These are phyloP conservation scores for Ploettnerulaceae sp. DNA, from an alignment of 2,329 filamentous ascomycete genomes.

Conservation along the genomic window DNA sequence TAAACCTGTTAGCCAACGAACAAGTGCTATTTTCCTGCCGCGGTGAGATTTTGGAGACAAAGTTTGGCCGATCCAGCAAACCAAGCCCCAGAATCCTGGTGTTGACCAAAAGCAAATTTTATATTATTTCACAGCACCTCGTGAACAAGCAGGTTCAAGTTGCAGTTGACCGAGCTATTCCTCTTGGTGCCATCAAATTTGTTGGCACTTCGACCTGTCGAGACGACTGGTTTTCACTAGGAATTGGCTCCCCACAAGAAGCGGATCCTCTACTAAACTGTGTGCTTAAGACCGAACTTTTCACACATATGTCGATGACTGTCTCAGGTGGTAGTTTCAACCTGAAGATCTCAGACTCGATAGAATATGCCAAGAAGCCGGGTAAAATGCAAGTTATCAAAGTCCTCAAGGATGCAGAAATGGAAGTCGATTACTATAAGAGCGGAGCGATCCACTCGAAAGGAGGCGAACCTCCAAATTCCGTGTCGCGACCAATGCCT, in stretches of 20 bases:
- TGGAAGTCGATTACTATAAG: constrained; percentile 83
- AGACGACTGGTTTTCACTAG: constrained; percentile 96
- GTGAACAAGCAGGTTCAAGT: constrained; percentile 80
- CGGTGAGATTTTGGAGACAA: constrained; percentile 83
- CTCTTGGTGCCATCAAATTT: constrained; percentile 83
- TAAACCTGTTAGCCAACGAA: constrained; percentile 68
- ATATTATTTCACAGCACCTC: constrained; percentile 79
- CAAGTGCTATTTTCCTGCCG: constrained; percentile 83
- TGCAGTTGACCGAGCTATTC: constrained; percentile 72
- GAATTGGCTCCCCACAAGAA: constrained; percentile 84
- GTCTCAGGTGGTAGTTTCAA: constrained; percentile 73
- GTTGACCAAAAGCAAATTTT: constrained; percentile 80
- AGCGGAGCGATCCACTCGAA: constrained; percentile 85
- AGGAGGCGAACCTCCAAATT: constrained; percentile 76
- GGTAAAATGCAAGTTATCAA: constrained; percentile 88
- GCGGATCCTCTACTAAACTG: constrained; percentile 92
- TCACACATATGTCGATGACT: constrained; percentile 79
- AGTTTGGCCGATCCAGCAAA: constrained; percentile 95
- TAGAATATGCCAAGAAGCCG: constrained; percentile 97
- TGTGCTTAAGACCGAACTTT: constrained; percentile 93
- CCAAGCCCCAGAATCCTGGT: constrained; percentile 80
- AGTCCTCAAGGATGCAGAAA: constrained; percentile 78
- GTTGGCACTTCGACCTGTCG: constrained; percentile 74
- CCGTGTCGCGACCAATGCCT: constrained; percentile 77
- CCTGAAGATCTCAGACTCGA: constrained; percentile 74